Base-by-base conservation (phyloP, 441 rosid genomes). In the Hura crepitans region DNA sequence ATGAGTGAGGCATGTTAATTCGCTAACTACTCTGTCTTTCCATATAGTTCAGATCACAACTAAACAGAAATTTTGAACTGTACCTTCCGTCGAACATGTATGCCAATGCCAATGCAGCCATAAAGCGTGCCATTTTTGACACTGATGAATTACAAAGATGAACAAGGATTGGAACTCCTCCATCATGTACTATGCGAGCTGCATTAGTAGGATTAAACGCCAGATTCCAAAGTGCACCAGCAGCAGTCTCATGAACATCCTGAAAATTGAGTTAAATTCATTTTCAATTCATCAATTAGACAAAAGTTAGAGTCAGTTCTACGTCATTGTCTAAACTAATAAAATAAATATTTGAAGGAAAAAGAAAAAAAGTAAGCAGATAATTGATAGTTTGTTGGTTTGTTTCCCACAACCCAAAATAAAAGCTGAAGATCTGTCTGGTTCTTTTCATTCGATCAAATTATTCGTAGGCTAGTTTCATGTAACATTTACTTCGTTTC, bases 171-270 rank as follows among this genome's bases (percentile, higher is more conserved):
- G 80, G 76, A 46, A 85, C 89, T 62, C 89, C 89, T 17, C 84
- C 84, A 66, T 78, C 84, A 63, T 85, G 84, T 39, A 79, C 77
- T 69, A 85, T 83, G 68, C 81, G 82, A 49, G 78, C 80, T 47
- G 87, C 87, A 72, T 85, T 85, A 23, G 75, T 75, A 17, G 87
- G 82, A 63, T 81, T 77, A 51, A 80, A 85, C 54, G 89, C 85
- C 61, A 85, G 75, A 75, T 85, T 85, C 89, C 89, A 85, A 54
- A 85, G 83, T 65, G 89, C 89, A 59, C 89, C 89, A 7, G 87
- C 87, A 13, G 89, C 89, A 37, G 89, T 85, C 80, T 85, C 87
- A 62, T 85, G 89, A 75, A 85, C 84, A 74, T 83, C 87, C 87
- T 85, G 81, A 51, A 73, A 56, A 69, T 57, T 35, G 65, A 54